A percentile compares a stretch with the other conserved stretches of the same genome.
These are phyloP conservation scores for Solanum clarkiae DNA, from an alignment of 257 asterid genomes.

Conservation along the genomic window DNA sequence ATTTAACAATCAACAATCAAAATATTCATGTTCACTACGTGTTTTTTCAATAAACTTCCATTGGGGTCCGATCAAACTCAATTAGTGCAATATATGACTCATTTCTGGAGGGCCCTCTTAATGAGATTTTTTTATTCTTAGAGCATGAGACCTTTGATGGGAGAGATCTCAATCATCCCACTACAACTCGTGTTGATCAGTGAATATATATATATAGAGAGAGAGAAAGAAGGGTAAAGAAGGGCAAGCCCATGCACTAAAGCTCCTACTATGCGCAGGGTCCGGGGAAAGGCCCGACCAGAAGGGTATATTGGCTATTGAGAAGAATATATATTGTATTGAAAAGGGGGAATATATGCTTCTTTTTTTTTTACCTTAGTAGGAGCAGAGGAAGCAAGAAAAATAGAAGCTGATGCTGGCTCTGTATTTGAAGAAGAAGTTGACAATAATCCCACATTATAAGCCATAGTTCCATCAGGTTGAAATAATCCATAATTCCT, in stretches of 20 bases:
- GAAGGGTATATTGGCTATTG: too few species aligned
- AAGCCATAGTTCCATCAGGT: conserved; percentile 65
- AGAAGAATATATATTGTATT: background rate
- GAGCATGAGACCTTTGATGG: background rate
- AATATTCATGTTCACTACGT: background rate
- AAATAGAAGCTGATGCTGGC: background rate
- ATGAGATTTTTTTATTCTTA: background rate
- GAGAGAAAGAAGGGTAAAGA: background rate
- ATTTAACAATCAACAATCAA: background rate
- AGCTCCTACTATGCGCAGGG: too few species aligned
- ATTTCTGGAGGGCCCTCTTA: background rate
- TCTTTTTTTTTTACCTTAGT: conserved; percentile 18
- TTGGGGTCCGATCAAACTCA: too few species aligned
- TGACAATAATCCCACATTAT: conserved; percentile 36
- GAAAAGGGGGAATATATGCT: background rate
- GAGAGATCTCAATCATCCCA: background rate
- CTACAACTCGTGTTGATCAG: background rate
- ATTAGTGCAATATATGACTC: too few species aligned
- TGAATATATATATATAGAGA: background rate
- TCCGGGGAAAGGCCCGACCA: too few species aligned
- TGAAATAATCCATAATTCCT: conserved; percentile 59
- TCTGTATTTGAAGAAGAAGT: background rate
- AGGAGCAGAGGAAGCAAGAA: conserved; percentile 21
- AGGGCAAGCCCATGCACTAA: too few species aligned
- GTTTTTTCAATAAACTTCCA: background rate